Conservation (phyloP, 495 filamentous ascomycete genomes). For the Penicillium daleae region DNA sequence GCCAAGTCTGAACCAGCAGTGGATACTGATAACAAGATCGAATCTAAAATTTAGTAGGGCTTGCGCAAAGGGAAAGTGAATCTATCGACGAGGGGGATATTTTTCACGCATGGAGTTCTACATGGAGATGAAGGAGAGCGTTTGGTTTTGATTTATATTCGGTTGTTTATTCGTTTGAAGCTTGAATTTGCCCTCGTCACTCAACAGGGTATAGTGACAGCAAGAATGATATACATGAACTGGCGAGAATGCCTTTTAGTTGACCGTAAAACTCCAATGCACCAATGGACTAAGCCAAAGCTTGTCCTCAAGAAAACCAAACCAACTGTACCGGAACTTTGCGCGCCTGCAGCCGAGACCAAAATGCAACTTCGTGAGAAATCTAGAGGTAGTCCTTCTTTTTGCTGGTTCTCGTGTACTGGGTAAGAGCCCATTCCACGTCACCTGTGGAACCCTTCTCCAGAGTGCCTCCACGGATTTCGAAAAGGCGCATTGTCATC, state of each 20-base stretch:
- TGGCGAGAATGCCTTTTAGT: conserved; percentile 20
- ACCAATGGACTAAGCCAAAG: conserved; percentile 31
- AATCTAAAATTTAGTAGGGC: neutral
- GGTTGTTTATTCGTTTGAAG: neutral
- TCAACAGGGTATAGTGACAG: conserved; percentile 26
- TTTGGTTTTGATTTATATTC: neutral
- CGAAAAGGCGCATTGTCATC: conserved; percentile 96
- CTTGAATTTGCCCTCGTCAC: neutral
- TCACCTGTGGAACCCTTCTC: conserved; percentile 93
- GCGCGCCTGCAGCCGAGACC: conserved; percentile 22
- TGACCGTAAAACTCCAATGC: conserved; percentile 29
- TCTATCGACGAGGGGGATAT: neutral
- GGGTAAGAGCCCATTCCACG: conserved; percentile 91
- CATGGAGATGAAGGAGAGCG: neutral
- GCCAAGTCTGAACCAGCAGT: neutral
- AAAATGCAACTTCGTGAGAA: conserved; percentile 22
- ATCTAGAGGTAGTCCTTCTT: conserved; percentile 91
- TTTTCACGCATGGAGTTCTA: neutral
- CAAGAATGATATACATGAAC: conserved; percentile 18
- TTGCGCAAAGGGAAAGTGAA: neutral
- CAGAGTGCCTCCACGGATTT: conserved; percentile 89
- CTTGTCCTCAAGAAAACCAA: conserved; percentile 21
- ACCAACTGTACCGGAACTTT: conserved; percentile 21
- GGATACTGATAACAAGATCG: neutral
- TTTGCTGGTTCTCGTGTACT: conserved; percentile 87